phyloP scores from a whole-genome alignment of 208 protist genomes.

The Wallacemonas sp. region DNA sequence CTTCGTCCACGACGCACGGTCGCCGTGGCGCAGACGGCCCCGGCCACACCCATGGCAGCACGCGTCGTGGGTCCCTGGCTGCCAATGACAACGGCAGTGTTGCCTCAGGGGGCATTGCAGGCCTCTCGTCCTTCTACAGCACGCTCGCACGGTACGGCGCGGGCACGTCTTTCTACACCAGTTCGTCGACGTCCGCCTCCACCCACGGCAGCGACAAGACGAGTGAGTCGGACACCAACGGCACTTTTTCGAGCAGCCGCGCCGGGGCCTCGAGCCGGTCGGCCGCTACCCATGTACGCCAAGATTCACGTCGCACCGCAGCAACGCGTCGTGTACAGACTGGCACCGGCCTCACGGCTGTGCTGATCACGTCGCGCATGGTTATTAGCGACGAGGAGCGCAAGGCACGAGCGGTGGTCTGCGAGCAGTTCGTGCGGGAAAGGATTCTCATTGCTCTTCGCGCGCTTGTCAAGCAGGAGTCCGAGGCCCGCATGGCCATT shows the following conservation, averaged over 20 bases:
- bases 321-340: background rate
- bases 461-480: constrained; percentile 24
- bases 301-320: background rate
- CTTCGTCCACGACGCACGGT: too few relatives aligned
- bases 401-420: constrained; percentile 10
- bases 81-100: background rate
- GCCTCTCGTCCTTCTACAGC: constrained; percentile 8
- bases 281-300: background rate
- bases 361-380: constrained; percentile 16
- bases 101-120: background rate
- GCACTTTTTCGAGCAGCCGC: background rate
- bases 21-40: too few relatives aligned
- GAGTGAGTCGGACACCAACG: background rate
- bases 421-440: constrained; percentile 7
- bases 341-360: constrained; percentile 15
- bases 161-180: background rate
- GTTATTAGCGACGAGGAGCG: constrained; percentile 16
- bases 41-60: too few relatives aligned
- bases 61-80: too few relatives aligned
- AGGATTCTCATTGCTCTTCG: constrained; percentile 8
- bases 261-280: background rate
- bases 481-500: constrained; percentile 23
- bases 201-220: background rate
- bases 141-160: background rate
- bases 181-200: constrained; percentile 1